These are phyloP conservation scores for Ophiostoma ulmi DNA, from an alignment of 2,329 filamentous ascomycete genomes.

Conservation along the genomic window DNA sequence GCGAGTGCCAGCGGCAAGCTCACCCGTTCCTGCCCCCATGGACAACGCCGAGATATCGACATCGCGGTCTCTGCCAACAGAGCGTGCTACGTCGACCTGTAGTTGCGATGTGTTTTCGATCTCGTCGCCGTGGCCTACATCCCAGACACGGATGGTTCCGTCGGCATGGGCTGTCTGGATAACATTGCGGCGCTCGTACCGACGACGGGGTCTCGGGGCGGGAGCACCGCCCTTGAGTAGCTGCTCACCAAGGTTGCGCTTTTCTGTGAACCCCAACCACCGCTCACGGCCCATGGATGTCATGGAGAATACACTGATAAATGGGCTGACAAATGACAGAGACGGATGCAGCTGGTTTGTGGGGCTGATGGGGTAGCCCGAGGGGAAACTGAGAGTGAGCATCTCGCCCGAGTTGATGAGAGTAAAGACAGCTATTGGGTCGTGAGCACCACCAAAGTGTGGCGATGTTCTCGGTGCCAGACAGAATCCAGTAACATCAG, in stretches of 20 bases:
- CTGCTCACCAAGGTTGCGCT: constrained; percentile 68
- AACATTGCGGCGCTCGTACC: constrained; percentile 78
- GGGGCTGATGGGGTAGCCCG: constrained; percentile 81
- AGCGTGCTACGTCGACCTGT: constrained; percentile 80
- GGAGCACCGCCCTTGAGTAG: constrained; percentile 76
- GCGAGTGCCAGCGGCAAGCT: constrained; percentile 75
- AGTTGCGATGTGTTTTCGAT: constrained; percentile 79
- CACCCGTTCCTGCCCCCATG: constrained; percentile 73
- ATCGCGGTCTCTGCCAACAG: constrained; percentile 71
- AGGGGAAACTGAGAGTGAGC: constrained; percentile 85
- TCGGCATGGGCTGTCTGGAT: constrained; percentile 85
- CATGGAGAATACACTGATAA: constrained; percentile 68
- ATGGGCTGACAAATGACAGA: constrained; percentile 83
- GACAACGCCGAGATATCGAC: constrained; percentile 75
- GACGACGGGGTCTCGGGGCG: constrained; percentile 61
- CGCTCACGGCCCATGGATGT: constrained; percentile 68
- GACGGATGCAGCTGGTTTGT: constrained; percentile 90
- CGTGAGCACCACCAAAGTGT: constrained; percentile 80
- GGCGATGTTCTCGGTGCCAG: constrained; percentile 77
- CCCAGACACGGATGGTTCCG: constrained; percentile 87
- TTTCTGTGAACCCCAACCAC: constrained; percentile 91
- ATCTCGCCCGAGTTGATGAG: constrained; percentile 82
- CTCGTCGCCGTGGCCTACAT: constrained; percentile 84
- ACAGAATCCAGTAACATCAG: constrained; percentile 74
- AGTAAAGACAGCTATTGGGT: constrained; percentile 79